Percentiles rank a stretch among this genome's conserved stretches.
These are phyloP conservation scores for Cephalotrichum gorgonifer DNA, from an alignment of 2,329 filamentous ascomycete genomes.

Conservation along the genomic window DNA sequence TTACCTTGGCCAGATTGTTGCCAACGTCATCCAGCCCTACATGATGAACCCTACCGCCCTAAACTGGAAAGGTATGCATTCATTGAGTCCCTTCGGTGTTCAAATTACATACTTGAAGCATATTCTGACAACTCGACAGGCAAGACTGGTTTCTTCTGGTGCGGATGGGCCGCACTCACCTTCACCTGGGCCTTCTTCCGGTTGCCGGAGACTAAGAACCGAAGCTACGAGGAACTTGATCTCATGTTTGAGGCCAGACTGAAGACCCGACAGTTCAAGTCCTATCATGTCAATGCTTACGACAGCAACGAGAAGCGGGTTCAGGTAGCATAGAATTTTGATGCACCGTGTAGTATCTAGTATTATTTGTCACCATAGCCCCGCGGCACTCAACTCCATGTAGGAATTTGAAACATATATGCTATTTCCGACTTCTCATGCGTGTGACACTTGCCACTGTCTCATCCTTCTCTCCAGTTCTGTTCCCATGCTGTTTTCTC, in stretches of 20 bases:
- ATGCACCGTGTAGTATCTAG: neutral
- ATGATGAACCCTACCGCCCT: conserved; percentile 25
- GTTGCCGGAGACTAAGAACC: conserved; percentile 41
- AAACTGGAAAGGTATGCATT: conserved; percentile 19
- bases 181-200: conserved; percentile 37
- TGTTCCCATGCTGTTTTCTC: too few relatives aligned
- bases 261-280: neutral
- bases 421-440: too few relatives aligned
- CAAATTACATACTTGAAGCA: neutral
- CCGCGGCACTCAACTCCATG: too few relatives aligned
- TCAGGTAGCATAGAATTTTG: neutral
- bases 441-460: too few relatives aligned
- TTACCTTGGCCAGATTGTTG: conserved; percentile 28
- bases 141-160: conserved; percentile 31
- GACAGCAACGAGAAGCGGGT: neutral
- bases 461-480: too few relatives aligned
- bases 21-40: conserved; percentile 18
- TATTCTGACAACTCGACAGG: conserved; percentile 9
- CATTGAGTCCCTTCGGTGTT: neutral
- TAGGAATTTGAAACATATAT: too few relatives aligned
- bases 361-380: too few relatives aligned
- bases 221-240: conserved; percentile 14
- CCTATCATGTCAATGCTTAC: neutral
- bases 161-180: conserved; percentile 29
- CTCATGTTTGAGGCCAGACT: neutral